Percentiles rank a stretch among this genome's conserved stretches.
Conservation (phyloP, 1,284 basidiomycete species). For the Boletus mariae region DNA sequence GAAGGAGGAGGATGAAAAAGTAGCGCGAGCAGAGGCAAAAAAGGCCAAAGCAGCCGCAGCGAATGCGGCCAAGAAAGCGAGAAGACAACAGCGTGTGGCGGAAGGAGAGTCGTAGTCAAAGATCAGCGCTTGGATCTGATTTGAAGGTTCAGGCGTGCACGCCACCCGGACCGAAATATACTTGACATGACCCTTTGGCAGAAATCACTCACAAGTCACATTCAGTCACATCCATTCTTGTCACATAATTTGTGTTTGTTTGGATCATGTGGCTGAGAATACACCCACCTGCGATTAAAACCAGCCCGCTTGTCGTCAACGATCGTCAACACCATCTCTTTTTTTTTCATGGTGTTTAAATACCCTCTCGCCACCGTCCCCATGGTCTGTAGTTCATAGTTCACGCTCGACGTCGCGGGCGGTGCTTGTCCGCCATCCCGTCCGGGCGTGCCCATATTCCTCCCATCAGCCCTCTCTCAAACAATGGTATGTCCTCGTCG, state of each 20-base stretch:
- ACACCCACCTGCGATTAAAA: conserved; percentile 27
- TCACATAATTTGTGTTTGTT: conserved; percentile 27
- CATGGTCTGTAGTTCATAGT: conserved; percentile 39
- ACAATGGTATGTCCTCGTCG: conserved; percentile 37
- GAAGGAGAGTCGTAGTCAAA: conserved; percentile 14
- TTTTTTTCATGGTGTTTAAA: conserved; percentile 39
- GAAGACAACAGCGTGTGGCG: conserved; percentile 32
- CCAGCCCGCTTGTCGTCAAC: conserved; percentile 41
- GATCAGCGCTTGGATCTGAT: neutral
- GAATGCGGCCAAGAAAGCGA: conserved; percentile 92
- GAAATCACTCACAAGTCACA: conserved; percentile 23
- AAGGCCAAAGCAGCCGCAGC: conserved; percentile 82
- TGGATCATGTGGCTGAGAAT: conserved; percentile 23
- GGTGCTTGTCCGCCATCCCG: conserved; percentile 40
- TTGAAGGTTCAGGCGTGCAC: too few species aligned
- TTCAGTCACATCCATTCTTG: conserved; percentile 8
- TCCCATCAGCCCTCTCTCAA: conserved; percentile 4
- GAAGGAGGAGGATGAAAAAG: conserved; percentile 35
- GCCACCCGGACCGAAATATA: too few species aligned
- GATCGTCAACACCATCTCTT: conserved; percentile 40
- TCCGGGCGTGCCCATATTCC: conserved; percentile 30
- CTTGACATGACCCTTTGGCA: conserved; percentile 24
- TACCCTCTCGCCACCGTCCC: conserved; percentile 27
- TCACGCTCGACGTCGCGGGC: conserved; percentile 44
- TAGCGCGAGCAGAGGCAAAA: conserved; percentile 75